Evolutionary conservation across 371 early-diverging fungal species (phyloP).

Genomic region (Encephalitozoon cuniculi): DNA sequence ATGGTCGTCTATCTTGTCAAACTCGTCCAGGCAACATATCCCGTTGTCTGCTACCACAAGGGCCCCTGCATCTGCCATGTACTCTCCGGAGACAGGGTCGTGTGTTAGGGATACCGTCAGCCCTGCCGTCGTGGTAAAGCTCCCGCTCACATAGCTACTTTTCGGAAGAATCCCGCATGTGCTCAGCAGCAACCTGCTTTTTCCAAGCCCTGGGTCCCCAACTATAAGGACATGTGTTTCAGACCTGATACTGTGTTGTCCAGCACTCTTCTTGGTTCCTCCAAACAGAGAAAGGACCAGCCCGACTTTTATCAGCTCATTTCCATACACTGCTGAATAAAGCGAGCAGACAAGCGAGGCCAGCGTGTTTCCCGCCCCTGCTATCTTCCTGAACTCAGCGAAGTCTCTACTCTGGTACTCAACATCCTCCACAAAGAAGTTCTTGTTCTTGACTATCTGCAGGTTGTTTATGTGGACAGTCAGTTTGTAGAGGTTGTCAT

Average conservation of each 20-base stretch:
- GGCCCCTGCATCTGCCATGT: slow-evolving; percentile 69
- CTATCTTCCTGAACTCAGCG: slow-evolving; percentile 55
- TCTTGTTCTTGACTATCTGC: slow-evolving; percentile 45
- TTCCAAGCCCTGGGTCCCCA: slow-evolving; percentile 67
- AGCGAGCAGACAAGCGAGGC: slow-evolving; percentile 63
- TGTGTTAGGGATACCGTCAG: slow-evolving; percentile 70
- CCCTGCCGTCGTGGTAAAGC: slow-evolving; percentile 68
- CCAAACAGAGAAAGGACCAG: slow-evolving; percentile 67
- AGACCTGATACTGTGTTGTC: slow-evolving; percentile 26
- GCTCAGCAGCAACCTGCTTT: slow-evolving; percentile 63
- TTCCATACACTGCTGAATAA: slow-evolving; percentile 66
- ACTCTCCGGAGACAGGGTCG: slow-evolving; percentile 68
- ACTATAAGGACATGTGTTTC: slow-evolving; percentile 59
- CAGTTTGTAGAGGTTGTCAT: slow-evolving; percentile 44
- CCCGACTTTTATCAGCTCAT: slow-evolving; percentile 67
- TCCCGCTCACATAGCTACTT: slow-evolving; percentile 65
- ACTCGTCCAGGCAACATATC: slow-evolving; percentile 66
- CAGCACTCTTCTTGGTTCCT: slow-evolving; percentile 59
- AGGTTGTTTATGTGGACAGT: slow-evolving; percentile 51
- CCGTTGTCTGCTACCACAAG: slow-evolving; percentile 65
- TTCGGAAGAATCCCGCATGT: slow-evolving; percentile 63
- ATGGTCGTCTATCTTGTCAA: slow-evolving; percentile 64
- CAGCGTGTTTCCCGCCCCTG: slow-evolving; percentile 60
- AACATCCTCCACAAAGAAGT: not conserved
- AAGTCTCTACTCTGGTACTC: slow-evolving; percentile 24